phyloP scores from a whole-genome alignment of 78 protist species.

The Dictyostelium intermedium region DNA sequence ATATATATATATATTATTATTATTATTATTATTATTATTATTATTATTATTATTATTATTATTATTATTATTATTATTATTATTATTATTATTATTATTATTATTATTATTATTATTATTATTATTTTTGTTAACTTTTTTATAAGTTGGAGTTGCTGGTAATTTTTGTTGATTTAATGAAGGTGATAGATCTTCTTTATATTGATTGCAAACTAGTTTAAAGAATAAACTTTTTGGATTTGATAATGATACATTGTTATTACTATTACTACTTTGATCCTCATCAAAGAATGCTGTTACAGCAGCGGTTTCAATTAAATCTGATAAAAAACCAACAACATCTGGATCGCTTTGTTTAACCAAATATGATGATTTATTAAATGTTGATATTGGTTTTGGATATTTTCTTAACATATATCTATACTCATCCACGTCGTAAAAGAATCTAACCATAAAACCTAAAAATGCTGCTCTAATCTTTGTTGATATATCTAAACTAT shows the following conservation, averaged over 20 bases:
- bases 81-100: neutral
- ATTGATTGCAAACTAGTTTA: constrained; percentile 28
- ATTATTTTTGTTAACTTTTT: neutral
- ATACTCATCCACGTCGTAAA: constrained; percentile 42
- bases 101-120: neutral
- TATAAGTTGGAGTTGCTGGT: neutral
- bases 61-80: neutral
- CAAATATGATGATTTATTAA: constrained; percentile 65
- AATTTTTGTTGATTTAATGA: neutral
- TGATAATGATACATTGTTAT: neutral
- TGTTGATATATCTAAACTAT: neutral
- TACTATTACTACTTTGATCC: constrained; percentile 1
- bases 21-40: neutral
- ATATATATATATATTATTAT: neutral
- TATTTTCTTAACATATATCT: constrained; percentile 60
- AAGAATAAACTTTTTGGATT: constrained; percentile 5
- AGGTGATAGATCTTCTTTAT: neutral
- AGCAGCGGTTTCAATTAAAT: constrained; percentile 71
- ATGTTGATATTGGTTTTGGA: constrained; percentile 70
- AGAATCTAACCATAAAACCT: constrained; percentile 56
- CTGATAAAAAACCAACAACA: constrained; percentile 49
- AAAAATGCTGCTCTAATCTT: constrained; percentile 53
- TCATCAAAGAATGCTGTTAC: constrained; percentile 67
- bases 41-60: neutral
- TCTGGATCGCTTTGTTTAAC: constrained; percentile 57